Conservation (phyloP, 306 rosid genomes). For the Psophocarpus tetragonolobus region DNA sequence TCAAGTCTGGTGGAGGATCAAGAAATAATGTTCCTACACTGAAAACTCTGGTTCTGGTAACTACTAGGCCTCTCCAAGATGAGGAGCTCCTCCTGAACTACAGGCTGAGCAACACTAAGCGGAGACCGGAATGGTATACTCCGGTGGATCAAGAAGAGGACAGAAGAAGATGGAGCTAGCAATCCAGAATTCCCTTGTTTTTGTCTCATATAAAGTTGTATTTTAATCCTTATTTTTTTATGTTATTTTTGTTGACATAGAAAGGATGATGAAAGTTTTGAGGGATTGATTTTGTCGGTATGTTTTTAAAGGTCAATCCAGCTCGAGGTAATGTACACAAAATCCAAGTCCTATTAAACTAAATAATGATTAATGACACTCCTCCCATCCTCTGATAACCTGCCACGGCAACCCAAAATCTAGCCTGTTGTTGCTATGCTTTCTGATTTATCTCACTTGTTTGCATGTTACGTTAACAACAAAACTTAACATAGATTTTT, state of each 20-base stretch:
- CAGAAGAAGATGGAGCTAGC: conserved; percentile 85
- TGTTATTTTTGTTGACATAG: neutral
- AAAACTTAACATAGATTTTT: neutral
- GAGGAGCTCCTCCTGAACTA: conserved; percentile 88
- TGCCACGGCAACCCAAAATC: neutral
- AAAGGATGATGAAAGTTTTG: conserved; percentile 15
- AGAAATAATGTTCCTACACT: conserved; percentile 55
- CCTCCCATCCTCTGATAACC: neutral
- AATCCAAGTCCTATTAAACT: neutral
- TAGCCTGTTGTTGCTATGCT: neutral
- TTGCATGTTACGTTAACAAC: neutral
- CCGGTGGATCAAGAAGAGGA: conserved; percentile 95
- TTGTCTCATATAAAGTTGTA: conserved; percentile 22
- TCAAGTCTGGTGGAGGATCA: conserved; percentile 69
- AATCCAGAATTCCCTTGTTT: neutral
- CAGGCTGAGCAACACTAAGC: conserved; percentile 81
- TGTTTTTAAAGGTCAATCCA: neutral
- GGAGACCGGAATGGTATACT: conserved; percentile 76
- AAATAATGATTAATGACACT: conserved; percentile 13
- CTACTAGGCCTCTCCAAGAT: conserved; percentile 70
- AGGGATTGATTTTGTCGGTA: neutral
- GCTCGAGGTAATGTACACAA: neutral
- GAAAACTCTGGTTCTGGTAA: conserved; percentile 72
- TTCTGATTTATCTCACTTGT: neutral
- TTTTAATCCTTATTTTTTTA: conserved; percentile 8